Evolutionary conservation across 805 yeast genomes (phyloP), one percentile per base, ranked within the genome.

Genomic region (Metschnikowia koreensis): DNA sequence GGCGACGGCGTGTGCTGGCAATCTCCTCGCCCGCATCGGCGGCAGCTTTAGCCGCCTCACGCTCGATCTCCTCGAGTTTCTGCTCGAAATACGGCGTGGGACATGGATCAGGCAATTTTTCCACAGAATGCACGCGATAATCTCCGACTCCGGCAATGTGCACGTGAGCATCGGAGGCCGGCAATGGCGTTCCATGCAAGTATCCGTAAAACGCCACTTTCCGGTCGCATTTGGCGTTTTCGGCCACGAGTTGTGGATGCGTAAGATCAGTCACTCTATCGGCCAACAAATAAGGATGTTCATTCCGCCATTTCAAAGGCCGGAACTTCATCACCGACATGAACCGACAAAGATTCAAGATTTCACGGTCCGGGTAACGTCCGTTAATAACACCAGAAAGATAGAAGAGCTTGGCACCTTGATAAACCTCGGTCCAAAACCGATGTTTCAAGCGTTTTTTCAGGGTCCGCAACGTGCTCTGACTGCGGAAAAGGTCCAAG

Each of bases 281-380:
- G 13, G 93, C 91, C 53, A 94, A 74, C 60, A 94, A 68, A 66
- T 94, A 94, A 5, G 98, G 96, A 74, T 94, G 99, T 74, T 94
- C 98, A 67, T 93, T 94, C 74, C 99, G 83, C 99, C 99, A 94
- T 68, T 94, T 94, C 61, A 96, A 76, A n/a, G 99, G 99, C 65
- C 99, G 82, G 71, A 96, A 96, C 68, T 96, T 94, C 98, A 96
- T 93, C 43, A 93, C 97, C 6, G 96, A 86, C 49, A 94, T 88
- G 66, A 96, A 94, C 59, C 99, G 79, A 3, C 96, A 86, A 62
- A 94, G 77, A 65, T 94, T 94, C 55, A 94, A 75, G 55, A 94
- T 88, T 67, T 94, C 99, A 61, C 99, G 80, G 68, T 94, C 99
- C 1, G 99, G 99, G 66, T 94, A 94, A 66, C 99, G 82, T 40